Base-by-base conservation (phyloP, 257 asterid genomes). In the Lycium barbarum region DNA sequence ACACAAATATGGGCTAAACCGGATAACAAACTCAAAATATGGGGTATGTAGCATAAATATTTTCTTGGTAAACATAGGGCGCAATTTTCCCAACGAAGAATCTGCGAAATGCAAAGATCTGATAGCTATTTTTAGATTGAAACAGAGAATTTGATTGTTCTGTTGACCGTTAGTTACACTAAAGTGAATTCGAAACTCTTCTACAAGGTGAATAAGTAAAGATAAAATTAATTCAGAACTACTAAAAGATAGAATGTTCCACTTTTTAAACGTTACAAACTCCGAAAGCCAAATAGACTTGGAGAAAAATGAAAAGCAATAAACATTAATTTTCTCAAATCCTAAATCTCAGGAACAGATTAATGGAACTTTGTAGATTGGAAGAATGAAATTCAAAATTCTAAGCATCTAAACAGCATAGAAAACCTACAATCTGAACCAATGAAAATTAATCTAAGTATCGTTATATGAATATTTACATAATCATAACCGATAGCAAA, bases 251-350 rank as follows among this genome's bases (percentile, higher is more conserved):
- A 33, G 45, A 65, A 3, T 33, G 73, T 33, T 66, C 36, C 73
- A 66, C 73, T 33, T 66, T 12, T 33, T 33, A 0, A 66, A 5
- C 45, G 43, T 26, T 65, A 10, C 49, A 26, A 26, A 26, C 1
- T 26, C 33, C 0, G 33, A 26, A 26, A 26, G 33, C 33, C 33
- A 26, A 26, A 26, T 26, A 26, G 33, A 26, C 33, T 26, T 26
- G 43, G 65, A 78, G 0, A 78, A 53, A 14, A 78, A 35, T 15
- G 65, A 53, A 78, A 51, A 43, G 22, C 81, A 49, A 10, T 74
- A 33, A 26, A 63, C 47, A 76, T 76, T 63, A 76, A 20, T 11
- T 78, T 13, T 22, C n/a, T 78, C 49, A 78, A 53, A 78, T 78
- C 13, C 82, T 7, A 78, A 14, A 53, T 51, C 49, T 14, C 65